Percentiles rank a stretch among this genome's conserved stretches.
Conservation (phyloP, 106 monocot species). For the Dendrobium chrysotoxum region DNA sequence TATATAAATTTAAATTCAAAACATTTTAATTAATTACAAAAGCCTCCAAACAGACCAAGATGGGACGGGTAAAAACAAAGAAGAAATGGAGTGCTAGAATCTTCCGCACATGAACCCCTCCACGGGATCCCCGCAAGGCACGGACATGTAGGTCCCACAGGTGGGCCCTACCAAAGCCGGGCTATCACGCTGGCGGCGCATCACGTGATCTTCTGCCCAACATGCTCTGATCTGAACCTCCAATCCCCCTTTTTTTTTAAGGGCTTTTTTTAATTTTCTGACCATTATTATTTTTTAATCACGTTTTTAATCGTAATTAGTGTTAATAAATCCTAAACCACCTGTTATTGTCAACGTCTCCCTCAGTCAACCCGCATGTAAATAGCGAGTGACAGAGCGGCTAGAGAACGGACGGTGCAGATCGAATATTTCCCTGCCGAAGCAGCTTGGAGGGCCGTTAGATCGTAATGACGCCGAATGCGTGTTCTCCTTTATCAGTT, state of each 20-base stretch:
- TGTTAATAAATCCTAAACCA: neutral
- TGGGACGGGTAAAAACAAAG: neutral
- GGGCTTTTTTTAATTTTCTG: neutral
- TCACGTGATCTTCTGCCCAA: neutral
- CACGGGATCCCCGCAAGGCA: neutral
- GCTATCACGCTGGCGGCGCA: constrained; percentile 1
- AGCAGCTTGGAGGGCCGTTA: too few species aligned
- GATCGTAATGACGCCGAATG: too few species aligned
- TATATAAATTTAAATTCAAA: too few species aligned
- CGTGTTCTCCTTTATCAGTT: too few species aligned
- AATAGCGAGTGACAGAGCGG: too few species aligned
- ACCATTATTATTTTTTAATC: neutral
- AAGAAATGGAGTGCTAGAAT: neutral
- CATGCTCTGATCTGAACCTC: neutral
- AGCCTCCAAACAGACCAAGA: too few species aligned
- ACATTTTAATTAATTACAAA: too few species aligned
- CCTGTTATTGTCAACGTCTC: neutral
- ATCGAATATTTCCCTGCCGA: too few species aligned
- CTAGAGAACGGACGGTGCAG: too few species aligned
- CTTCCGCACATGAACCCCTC: constrained; percentile 1
- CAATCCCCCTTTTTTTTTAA: neutral
- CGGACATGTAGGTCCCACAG: neutral
- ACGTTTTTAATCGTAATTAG: neutral
- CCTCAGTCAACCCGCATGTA: neutral
- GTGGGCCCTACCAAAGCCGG: neutral